Conservation (phyloP, 805 yeast genomes). For the Cyberlindnera suaveolens region DNA sequence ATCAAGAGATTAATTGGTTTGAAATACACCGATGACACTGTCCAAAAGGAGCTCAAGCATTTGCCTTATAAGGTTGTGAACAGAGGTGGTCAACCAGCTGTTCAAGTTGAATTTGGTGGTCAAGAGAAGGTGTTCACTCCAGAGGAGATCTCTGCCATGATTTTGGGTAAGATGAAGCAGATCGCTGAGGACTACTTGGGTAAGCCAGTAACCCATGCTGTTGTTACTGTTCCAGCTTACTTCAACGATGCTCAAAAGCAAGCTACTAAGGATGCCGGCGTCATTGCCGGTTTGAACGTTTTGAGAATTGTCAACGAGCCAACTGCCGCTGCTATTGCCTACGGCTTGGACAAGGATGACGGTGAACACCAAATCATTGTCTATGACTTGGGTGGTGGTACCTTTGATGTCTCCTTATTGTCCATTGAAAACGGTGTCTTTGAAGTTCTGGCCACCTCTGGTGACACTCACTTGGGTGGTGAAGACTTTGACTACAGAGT, state of each 20-base stretch:
- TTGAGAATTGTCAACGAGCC: constrained; percentile 90
- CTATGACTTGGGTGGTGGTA: constrained; percentile 97
- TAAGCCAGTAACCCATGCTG: constrained; percentile 78
- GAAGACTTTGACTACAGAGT: constrained; percentile 91
- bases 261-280: constrained; percentile 91
- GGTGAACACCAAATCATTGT: constrained; percentile 87
- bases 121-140: constrained; percentile 78
- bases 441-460: constrained; percentile 90
- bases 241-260: constrained; percentile 93
- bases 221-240: constrained; percentile 89
- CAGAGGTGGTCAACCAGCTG: constrained; percentile 76
- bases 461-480: constrained; percentile 98
- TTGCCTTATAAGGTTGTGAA: constrained; percentile 70
- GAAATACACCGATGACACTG: constrained; percentile 69
- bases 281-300: constrained; percentile 84
- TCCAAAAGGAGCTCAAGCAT: constrained; percentile 77
- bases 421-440: constrained; percentile 89
- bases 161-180: constrained; percentile 84
- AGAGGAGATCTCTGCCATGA: constrained; percentile 91
- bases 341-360: constrained; percentile 79
- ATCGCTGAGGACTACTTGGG: constrained; percentile 92
- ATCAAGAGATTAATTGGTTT: constrained; percentile 89
- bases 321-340: constrained; percentile 97
- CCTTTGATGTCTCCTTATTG: constrained; percentile 85
- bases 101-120: constrained; percentile 68